Conservation (phyloP, 345 rosid species). For the Lepidium didymum region DNA sequence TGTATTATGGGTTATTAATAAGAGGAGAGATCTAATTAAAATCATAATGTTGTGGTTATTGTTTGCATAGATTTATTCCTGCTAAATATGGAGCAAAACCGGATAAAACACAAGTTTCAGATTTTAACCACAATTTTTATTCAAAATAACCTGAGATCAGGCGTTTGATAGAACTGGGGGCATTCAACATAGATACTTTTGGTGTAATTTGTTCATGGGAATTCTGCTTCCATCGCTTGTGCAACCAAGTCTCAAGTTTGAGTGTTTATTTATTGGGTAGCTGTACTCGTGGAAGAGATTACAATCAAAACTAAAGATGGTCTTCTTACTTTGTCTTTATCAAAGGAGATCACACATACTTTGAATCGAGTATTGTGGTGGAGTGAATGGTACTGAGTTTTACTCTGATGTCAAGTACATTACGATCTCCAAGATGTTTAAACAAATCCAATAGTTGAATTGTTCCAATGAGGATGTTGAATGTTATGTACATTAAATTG, state of each 20-base stretch:
- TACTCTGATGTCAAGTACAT: too few relatives aligned
- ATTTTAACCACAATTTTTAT: constrained; percentile 54
- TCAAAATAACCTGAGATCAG: constrained; percentile 52
- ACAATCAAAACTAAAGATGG: constrained; percentile 58
- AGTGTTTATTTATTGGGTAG: background rate
- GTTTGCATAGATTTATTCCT: constrained; percentile 72
- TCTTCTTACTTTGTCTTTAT: constrained; percentile 49
- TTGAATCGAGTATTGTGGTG: too few relatives aligned
- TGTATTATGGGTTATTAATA: background rate
- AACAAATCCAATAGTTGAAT: too few relatives aligned
- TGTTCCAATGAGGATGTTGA: too few relatives aligned
- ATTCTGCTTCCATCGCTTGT: constrained; percentile 60
- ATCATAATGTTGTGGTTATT: background rate
- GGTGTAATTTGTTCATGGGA: constrained; percentile 58
- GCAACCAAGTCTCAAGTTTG: constrained; percentile 41
- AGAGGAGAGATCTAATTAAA: background rate
- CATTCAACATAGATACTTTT: constrained; percentile 58
- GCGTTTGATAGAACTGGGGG: constrained; percentile 54
- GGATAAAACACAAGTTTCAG: constrained; percentile 52
- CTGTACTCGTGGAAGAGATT: too few relatives aligned
- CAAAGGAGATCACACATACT: too few relatives aligned
- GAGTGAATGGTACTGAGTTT: too few relatives aligned
- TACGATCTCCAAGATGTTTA: too few relatives aligned
- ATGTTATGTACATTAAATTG: too few relatives aligned
- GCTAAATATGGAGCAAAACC: constrained; percentile 80